These are phyloP conservation scores for Neurospora crassa DNA, from an alignment of 2,329 filamentous ascomycete species.

Conservation along the genomic window DNA sequence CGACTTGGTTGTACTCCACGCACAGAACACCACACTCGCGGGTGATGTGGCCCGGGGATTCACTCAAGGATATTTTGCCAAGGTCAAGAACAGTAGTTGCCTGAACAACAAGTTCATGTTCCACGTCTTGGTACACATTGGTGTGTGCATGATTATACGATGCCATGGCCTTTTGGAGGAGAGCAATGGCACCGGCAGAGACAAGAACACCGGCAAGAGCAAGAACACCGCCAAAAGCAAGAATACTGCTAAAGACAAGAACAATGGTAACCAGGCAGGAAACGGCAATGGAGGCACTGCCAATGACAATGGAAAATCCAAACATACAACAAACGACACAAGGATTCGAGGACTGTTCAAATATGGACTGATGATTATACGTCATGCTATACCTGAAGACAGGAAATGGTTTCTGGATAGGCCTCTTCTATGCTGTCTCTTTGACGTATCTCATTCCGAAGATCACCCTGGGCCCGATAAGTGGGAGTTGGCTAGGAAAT, in stretches of 20 bases:
- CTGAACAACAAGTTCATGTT: background rate
- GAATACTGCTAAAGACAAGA: background rate
- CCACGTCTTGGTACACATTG: background rate
- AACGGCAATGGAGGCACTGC: background rate
- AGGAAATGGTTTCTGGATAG: background rate
- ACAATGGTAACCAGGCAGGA: background rate
- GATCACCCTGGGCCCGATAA: background rate
- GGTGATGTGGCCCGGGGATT: background rate
- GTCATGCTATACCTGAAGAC: background rate
- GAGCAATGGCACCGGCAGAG: background rate
- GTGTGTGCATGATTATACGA: background rate
- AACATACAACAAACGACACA: background rate
- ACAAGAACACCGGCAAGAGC: background rate
- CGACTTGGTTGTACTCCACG: background rate
- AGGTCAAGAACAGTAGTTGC: background rate
- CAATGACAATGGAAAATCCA: background rate
- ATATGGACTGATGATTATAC: background rate
- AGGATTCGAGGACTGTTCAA: background rate
- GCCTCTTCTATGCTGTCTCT: background rate
- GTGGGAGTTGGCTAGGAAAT: background rate
- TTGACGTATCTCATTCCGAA: background rate
- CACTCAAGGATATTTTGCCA: background rate
- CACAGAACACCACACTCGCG: background rate
- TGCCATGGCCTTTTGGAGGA: background rate
- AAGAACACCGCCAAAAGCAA: background rate